These are phyloP conservation scores for Lactarius sp. DNA, from an alignment of 768 basidiomycete species.

Conservation along the genomic window DNA sequence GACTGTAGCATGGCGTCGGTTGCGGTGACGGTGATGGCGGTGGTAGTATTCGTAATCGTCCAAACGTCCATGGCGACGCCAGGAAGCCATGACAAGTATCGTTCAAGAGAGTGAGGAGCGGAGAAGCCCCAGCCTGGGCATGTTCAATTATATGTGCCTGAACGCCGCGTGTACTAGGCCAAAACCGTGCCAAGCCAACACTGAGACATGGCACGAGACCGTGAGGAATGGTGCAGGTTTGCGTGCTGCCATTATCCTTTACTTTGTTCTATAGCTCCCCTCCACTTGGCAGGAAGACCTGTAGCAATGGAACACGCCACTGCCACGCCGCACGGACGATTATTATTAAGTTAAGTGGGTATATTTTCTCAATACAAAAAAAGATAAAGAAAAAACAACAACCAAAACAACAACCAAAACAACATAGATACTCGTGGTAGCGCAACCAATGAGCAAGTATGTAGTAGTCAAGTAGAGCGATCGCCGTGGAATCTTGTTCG, in stretches of 20 bases:
- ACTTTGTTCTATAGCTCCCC: not conserved
- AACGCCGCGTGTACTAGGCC: not conserved
- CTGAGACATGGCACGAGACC: not conserved
- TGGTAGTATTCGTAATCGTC: not conserved
- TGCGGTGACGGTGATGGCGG: slow-evolving; percentile 25
- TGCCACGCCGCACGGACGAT: no score
- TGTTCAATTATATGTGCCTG: not conserved
- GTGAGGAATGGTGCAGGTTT: not conserved
- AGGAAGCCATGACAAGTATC: not conserved
- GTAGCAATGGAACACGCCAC: not conserved
- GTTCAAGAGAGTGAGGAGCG: not conserved
- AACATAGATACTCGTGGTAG: no score
- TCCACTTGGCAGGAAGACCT: not conserved
- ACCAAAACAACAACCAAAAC: no score
- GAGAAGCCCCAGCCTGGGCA: not conserved
- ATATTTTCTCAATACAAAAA: no score
- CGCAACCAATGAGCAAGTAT: no score
- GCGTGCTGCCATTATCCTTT: not conserved
- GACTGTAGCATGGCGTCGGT: slow-evolving; percentile 44
- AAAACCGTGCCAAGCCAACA: not conserved
- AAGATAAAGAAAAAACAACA: no score
- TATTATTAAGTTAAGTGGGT: no score
- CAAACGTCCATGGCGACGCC: not conserved
- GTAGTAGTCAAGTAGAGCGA: no score
- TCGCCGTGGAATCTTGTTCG: no score